Conservation (phyloP, 75 land plant species). For the Selaginella moellendorffii region DNA sequence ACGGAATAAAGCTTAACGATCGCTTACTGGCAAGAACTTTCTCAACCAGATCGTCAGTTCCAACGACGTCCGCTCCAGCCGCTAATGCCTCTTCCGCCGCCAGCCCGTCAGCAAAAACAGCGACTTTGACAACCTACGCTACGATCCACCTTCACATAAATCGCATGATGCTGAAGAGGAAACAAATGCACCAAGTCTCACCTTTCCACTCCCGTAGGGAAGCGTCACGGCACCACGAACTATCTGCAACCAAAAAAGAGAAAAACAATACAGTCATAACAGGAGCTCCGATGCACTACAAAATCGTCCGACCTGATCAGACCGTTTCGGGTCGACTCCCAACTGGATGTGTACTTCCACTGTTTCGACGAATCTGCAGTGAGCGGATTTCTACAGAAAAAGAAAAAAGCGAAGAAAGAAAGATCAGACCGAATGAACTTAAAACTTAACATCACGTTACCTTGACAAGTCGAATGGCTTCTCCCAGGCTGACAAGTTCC, state of each 20-base stretch:
- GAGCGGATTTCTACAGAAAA: neutral
- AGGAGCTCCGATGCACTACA: no score
- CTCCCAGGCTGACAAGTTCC: conserved; percentile 31
- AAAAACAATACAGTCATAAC: no score
- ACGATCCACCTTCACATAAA: no score
- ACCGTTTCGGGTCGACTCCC: conserved; percentile 43
- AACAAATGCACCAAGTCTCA: no score
- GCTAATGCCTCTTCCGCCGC: conserved; percentile 82
- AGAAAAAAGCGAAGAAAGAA: neutral
- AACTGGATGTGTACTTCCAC: conserved; percentile 78
- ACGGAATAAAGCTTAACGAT: no score
- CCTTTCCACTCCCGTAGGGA: conserved; percentile 91
- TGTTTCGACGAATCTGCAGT: conserved; percentile 52
- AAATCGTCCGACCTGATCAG: conserved; percentile 75
- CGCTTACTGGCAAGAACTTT: conserved; percentile 52
- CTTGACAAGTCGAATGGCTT: conserved; percentile 80
- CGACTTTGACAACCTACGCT: conserved; percentile 52
- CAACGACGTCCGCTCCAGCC: conserved; percentile 92
- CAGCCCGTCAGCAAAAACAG: conserved; percentile 87
- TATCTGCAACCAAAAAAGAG: conserved; percentile 36
- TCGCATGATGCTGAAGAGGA: no score
- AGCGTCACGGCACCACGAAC: conserved; percentile 63
- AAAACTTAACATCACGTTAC: conserved; percentile 25
- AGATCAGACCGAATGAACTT: no score
- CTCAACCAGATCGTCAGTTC: conserved; percentile 68